A percentile compares a stretch with the other conserved stretches of the same genome.
phyloP scores from a whole-genome alignment of 108 stramenopile genomes.

The Poteriospumella lacustris region DNA sequence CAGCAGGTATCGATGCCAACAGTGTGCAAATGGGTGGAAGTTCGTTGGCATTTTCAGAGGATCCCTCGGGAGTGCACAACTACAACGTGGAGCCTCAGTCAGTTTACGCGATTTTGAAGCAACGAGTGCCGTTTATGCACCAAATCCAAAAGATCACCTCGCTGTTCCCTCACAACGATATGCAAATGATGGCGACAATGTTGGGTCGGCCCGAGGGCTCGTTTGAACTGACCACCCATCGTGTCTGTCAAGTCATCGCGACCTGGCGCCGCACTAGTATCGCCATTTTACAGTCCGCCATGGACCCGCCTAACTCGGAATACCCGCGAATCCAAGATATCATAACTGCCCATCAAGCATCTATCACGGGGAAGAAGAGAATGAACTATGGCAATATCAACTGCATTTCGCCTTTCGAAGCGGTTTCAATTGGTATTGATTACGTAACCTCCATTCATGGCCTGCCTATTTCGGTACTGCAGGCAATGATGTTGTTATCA shows the following conservation, averaged over 20 bases:
- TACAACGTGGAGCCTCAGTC: no score
- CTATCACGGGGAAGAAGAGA: neutral
- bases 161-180: neutral
- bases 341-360: neutral
- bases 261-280: neutral
- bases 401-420: constrained; percentile 4
- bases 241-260: neutral
- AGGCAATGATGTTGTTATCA: neutral
- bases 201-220: neutral
- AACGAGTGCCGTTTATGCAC: no score
- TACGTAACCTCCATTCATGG: neutral
- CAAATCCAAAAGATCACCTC: neutral
- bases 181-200: neutral
- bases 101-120: no score
- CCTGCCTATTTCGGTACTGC: neutral
- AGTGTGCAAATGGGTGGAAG: no score
- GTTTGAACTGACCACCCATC: neutral
- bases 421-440: constrained; percentile 1
- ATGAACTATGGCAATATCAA: neutral
- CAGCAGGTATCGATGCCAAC: neutral
- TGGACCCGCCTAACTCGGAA: neutral
- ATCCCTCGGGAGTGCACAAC: no score
- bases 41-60: no score
- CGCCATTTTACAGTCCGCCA: neutral
- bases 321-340: neutral